Base-by-base conservation (phyloP, 352 stramenopile species). In the Plasmopara muralis region DNA sequence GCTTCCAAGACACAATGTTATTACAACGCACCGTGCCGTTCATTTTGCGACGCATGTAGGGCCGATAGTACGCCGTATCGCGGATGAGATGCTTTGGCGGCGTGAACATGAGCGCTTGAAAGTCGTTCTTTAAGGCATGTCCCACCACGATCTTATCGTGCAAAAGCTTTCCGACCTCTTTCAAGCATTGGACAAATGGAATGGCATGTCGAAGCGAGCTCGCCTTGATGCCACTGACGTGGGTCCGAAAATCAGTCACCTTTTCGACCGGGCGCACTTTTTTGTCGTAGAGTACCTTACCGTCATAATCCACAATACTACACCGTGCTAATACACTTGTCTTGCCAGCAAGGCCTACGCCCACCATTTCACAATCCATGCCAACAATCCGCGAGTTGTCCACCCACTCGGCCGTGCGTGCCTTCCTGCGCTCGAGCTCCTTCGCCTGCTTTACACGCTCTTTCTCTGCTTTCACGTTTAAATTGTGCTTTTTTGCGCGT, bases 351-450 rank as follows among this genome's bases (percentile, higher is more conserved):
- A 85, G 55, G 0, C 83, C 83, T 3, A 94, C 83, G 31, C 83
- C 83, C 7, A 94, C 83, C 83, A 94, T 94, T 61, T 94, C 83
- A 58, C 83, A 94, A 78, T 94, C 83, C 79, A 94, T 92, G n/a
- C 64, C 83, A 16, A 92, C 59, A 51, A 94, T 89, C 7, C 54
- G 47, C 29, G 57, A 60, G 56, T 87, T 87, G 66, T 91, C 78
- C 56, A 94, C 85, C 83, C 80, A 90, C 50, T 87, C 62, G 49
- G 72, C 71, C 7, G 68, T 75, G 39, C 76, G 74, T 28, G 50
- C 42, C 56, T 86, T 64, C 53, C 74, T 65, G 43, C 77, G 68
- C 58, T 73, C 69, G 43, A 51, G 40, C 41, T 80, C 61, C 45
- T 85, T 77, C 20, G 68, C 62, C 39, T 79, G 64, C 43, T 78